Conservation (phyloP, 2,329 filamentous ascomycete genomes). For the Alternaria sp. region DNA sequence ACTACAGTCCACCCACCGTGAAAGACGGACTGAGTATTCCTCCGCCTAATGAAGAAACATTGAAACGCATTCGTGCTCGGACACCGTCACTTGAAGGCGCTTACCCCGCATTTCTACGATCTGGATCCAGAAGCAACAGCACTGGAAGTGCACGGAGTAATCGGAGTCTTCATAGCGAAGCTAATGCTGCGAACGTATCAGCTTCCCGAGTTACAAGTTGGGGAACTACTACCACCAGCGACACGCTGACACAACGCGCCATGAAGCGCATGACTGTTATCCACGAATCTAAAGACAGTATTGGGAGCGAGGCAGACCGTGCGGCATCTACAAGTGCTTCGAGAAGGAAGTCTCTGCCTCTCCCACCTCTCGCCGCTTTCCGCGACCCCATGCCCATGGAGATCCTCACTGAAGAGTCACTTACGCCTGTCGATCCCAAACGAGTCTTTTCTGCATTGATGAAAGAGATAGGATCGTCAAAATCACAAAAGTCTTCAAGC, state of each 20-base stretch:
- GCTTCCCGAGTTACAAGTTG: constrained; percentile 69
- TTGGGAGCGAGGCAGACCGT: constrained; percentile 35
- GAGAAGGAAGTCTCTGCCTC: constrained; percentile 25
- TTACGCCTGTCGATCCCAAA: constrained; percentile 40
- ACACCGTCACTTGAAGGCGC: constrained; percentile 30
- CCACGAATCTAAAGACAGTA: constrained; percentile 58
- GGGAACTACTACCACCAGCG: constrained; percentile 68
- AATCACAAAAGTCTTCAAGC: constrained; percentile 1
- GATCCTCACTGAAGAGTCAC: constrained; percentile 30
- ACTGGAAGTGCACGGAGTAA: constrained; percentile 32
- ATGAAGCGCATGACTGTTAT: constrained; percentile 69
- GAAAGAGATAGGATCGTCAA: constrained; percentile 40
- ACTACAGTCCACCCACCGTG: constrained; percentile 14
- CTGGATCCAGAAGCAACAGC: constrained; percentile 31
- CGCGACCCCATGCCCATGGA: constrained; percentile 42
- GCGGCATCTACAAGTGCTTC: constrained; percentile 6
- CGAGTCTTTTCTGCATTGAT: constrained; percentile 46
- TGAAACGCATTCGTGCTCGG: constrained; percentile 50
- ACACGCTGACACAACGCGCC: constrained; percentile 59
- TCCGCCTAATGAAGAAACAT: constrained; percentile 51
- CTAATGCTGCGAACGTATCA: constrained; percentile 60
- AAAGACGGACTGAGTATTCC: constrained; percentile 45
- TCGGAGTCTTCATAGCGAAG: constrained; percentile 41
- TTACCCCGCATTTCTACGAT: constrained; percentile 14
- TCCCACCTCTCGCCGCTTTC: constrained; percentile 34